Conservation (phyloP, 2,329 filamentous ascomycete genomes). For the Hymenoscyphus albidus region DNA sequence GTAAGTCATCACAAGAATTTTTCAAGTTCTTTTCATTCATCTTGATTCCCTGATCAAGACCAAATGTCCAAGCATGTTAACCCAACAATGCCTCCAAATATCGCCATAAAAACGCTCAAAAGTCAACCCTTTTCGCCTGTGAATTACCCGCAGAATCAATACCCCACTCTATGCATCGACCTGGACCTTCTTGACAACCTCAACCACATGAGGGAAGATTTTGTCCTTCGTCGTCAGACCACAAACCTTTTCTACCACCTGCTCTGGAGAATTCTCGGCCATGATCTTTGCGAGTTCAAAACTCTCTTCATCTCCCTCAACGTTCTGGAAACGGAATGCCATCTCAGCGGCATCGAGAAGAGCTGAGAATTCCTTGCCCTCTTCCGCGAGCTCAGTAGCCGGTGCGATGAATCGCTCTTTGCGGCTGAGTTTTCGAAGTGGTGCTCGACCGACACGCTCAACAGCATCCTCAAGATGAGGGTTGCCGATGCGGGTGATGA, state of each 20-base stretch:
- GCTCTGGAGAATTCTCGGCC: slow-evolving; percentile 65
- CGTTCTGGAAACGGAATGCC: slow-evolving; percentile 92
- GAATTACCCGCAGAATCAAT: slow-evolving; percentile 11
- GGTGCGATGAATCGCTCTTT: slow-evolving; percentile 96
- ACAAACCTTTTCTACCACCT: slow-evolving; percentile 76
- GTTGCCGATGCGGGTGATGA: slow-evolving; percentile 90
- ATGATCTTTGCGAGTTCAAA: slow-evolving; percentile 82
- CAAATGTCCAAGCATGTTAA: background rate
- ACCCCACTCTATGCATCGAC: slow-evolving; percentile 34
- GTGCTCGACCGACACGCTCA: slow-evolving; percentile 91
- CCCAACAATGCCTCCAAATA: slow-evolving; percentile 3
- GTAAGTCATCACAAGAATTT: background rate
- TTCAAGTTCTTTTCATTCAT: background rate
- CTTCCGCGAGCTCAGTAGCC: slow-evolving; percentile 82
- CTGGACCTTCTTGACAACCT: slow-evolving; percentile 82
- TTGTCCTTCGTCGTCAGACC: slow-evolving; percentile 74
- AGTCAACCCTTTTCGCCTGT: slow-evolving; percentile 16
- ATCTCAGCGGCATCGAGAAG: slow-evolving; percentile 84
- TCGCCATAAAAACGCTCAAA: slow-evolving; percentile 16
- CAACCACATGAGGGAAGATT: slow-evolving; percentile 70
- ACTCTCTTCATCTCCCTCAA: slow-evolving; percentile 88
- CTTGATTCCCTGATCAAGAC: background rate
- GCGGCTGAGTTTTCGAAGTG: slow-evolving; percentile 86
- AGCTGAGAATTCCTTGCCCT: slow-evolving; percentile 65
- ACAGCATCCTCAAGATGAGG: slow-evolving; percentile 88